Percentiles rank a stretch among this genome's conserved stretches.
These are phyloP conservation scores for Dacryopinax primogenitus DNA, from an alignment of 768 basidiomycete genomes.

Conservation along the genomic window DNA sequence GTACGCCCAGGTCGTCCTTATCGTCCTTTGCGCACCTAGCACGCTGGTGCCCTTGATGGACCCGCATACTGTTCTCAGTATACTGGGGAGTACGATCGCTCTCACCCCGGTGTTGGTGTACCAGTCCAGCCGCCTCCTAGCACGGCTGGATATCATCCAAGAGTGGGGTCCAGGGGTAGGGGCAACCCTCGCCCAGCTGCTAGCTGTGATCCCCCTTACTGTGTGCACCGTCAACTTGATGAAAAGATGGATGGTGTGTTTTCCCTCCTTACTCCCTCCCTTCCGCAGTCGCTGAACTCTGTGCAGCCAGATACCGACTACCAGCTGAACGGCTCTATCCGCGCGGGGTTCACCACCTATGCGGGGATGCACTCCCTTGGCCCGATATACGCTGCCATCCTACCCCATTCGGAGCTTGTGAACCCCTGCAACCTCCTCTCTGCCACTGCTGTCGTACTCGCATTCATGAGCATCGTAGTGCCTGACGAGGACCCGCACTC, in stretches of 20 bases:
- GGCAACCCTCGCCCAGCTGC: not conserved
- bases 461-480: not conserved
- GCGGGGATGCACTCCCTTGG: not conserved
- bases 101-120: not conserved
- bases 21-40: not conserved
- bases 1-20: not conserved
- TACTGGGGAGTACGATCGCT: not conserved
- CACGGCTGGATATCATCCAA: not conserved
- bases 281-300: not conserved
- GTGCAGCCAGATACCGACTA: not conserved
- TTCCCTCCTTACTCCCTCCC: not conserved
- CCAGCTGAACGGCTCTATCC: slow-evolving; percentile 3
- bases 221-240: not conserved
- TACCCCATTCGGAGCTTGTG: not conserved
- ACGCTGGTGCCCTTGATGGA: not conserved
- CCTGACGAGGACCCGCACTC: not conserved
- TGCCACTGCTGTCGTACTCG: not conserved
- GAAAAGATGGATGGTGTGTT: not conserved
- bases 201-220: not conserved
- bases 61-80: not conserved
- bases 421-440: not conserved
- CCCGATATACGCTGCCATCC: not conserved
- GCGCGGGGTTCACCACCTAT: not conserved
- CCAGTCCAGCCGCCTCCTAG: not conserved
- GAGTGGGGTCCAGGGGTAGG: not conserved